Evolutionary conservation across 192 early-diverging fungal species (phyloP).

Genomic region (Linnemannia exigua): DNA sequence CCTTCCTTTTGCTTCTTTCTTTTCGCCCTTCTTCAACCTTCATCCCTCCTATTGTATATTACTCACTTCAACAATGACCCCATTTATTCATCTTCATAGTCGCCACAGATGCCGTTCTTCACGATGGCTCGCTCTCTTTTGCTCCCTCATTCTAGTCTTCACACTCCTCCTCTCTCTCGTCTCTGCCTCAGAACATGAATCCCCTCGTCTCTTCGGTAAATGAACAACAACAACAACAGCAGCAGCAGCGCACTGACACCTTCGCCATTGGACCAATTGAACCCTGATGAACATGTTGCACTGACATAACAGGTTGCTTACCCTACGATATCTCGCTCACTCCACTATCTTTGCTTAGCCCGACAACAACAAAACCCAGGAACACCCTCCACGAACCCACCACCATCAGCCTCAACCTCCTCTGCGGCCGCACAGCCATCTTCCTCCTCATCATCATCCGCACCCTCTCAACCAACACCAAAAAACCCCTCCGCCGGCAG

Average conservation of each 20-base stretch:
- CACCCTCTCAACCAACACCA: neutral
- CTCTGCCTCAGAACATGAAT: slow-evolving; percentile 3
- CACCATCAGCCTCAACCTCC: neutral
- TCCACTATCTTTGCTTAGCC: neutral
- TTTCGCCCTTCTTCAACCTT: neutral
- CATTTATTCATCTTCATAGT: neutral
- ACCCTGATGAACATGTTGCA: neutral
- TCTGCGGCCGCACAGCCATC: neutral
- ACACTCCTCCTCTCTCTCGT: neutral
- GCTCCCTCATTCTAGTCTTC: too few species aligned
- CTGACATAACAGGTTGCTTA: neutral
- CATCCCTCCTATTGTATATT: neutral
- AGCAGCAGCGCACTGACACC: too few species aligned
- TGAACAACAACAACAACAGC: neutral
- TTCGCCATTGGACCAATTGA: too few species aligned
- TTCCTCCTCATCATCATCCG: neutral
- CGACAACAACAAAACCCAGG: neutral
- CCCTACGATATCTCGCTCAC: neutral
- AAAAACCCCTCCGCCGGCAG: neutral
- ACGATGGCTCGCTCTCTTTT: neutral
- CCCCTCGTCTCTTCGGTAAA: neutral
- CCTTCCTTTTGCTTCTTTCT: neutral
- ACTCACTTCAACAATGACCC: neutral
- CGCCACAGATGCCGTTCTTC: neutral
- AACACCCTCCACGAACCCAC: neutral